Base-by-base conservation (phyloP, 2,329 filamentous ascomycete genomes). In the Aspergillus novoparasiticus region DNA sequence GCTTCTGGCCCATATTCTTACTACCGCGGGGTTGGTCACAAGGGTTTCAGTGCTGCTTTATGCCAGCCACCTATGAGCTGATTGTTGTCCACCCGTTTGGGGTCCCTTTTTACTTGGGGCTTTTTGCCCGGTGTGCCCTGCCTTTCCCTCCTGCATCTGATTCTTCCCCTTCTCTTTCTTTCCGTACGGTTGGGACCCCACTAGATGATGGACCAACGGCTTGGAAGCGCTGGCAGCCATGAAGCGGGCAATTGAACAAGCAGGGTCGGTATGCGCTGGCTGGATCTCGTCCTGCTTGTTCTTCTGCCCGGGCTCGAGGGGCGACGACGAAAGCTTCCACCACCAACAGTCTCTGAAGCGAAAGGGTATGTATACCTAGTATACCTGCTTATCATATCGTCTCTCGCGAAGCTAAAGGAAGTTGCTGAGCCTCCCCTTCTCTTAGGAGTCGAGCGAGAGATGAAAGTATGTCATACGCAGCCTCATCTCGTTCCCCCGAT, bases 401-500 rank as follows among this genome's bases (percentile, higher is more conserved):
- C 16, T 9, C 11, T 5, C 2, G 51, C 39, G 9, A n/a, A 16
- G 21, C 21, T 5, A 39, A 23, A 6, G 23, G 21, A 57, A 57
- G 54, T 58, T 12, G 32, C 58, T 63, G 48, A 70, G 48, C 41
- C 34, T 39, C 48, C 32, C 59, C 57, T 57, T 58, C 32, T 59
- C n/a, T 10, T 58, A 81, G 79, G 74, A 48, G 66, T 78, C 46
- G 73, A 81, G 61, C 75, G 78, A 68, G 76, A 80, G 62, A 80
- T 81, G 78, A 70, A 75, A 69, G 72, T 82, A 71, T 80, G 76
- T 70, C 75, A 79, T 61, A 75, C 77, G 59, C 81, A 83, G 68
- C 82, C 82, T 64, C 77, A 78, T 68, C 76, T 81, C 48, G 76
- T 82, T 53, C 76, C 80, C 30, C 80, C 81, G 8, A 82, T 82